Evolutionary conservation across 73 alveolate species (phyloP), one percentile per base, ranked within the genome.

Genomic region (Paramecium caudatum): DNA sequence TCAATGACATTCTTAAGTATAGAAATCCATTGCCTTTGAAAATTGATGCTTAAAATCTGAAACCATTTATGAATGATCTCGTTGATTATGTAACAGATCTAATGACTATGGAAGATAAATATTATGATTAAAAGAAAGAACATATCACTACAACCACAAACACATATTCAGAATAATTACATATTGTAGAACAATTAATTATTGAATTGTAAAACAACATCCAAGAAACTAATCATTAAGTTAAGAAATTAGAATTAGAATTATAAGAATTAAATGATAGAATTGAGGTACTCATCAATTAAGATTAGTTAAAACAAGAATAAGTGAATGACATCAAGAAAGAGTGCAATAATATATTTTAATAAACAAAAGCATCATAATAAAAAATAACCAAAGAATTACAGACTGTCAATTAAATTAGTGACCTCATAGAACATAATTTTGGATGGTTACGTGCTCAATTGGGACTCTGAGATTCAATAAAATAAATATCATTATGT

Each of bases 221-320:
- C 9, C 9, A 55, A 19, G 80, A 55, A 21, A 55, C 80, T 1
- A 43, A 55, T 9, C 80, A 55, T 21, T 23, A 12, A 2, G 80
- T 55, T 3, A 23, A 55, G 12, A 10, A 55, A 55, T 23, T 55
- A 55, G 80, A 55, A 23, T 55, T 55, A 5, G 80, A 55, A 55
- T 55, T 27, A 3, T 27, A 55, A 10, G 80, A 55, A 27, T 27
- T 55, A 7, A 55, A 2, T 55, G 9, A 55, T 55, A 55, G 80
- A 23, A 55, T 55, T 55, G 30, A 55, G 23, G 80, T 55, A 55
- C 80, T 21, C 80, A 55, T 55, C 45, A 55, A 55, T 55, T 1
- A 27, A 55, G 23, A 55, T 55, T 55, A 55, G 80, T 55, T 55
- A 55, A 55, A 55, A 55, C 80, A 55, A 55, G 80, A 55, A 55